These are phyloP conservation scores for Clonostachys sp. DNA, from an alignment of 2,329 filamentous ascomycete species.

Conservation along the genomic window DNA sequence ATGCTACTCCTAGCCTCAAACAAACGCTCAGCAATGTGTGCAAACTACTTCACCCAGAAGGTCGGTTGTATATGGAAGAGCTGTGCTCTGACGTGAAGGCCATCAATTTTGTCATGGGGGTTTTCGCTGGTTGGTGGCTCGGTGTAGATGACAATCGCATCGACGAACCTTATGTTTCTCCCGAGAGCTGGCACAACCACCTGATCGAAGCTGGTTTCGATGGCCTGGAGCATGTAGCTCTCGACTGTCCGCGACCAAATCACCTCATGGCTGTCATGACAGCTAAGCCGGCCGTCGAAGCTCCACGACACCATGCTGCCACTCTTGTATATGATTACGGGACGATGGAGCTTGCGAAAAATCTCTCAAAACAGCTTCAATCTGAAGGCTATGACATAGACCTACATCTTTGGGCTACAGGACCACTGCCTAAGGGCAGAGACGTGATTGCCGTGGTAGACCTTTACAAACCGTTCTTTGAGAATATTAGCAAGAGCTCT, in stretches of 20 bases:
- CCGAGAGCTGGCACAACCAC: constrained; percentile 16
- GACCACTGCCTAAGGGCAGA: not conserved
- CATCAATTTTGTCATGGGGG: constrained; percentile 20
- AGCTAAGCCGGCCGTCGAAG: constrained; percentile 11
- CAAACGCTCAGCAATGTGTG: constrained; percentile 1
- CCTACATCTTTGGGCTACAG: not conserved
- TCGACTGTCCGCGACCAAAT: not conserved
- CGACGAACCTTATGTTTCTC: constrained; percentile 15
- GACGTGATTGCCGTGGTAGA: constrained; percentile 1
- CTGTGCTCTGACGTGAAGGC: constrained; percentile 18
- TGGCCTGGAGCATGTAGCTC: not conserved
- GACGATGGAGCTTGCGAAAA: too few relatives aligned
- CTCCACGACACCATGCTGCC: not conserved
- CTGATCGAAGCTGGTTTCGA: constrained; percentile 17
- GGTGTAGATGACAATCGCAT: constrained; percentile 16
- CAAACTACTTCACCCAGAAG: constrained; percentile 3
- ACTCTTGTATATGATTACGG: not conserved
- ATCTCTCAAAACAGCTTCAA: too few relatives aligned
- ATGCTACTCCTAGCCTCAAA: not conserved
- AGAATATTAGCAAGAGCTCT: not conserved
- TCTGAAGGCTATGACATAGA: too few relatives aligned
- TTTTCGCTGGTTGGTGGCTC: constrained; percentile 26
- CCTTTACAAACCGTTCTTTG: constrained; percentile 1
- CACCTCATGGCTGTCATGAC: constrained; percentile 17
- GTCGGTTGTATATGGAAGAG: constrained; percentile 19